Conservation (phyloP, 1,139 yeast species). For the Candida pseudoviswanathii region DNA sequence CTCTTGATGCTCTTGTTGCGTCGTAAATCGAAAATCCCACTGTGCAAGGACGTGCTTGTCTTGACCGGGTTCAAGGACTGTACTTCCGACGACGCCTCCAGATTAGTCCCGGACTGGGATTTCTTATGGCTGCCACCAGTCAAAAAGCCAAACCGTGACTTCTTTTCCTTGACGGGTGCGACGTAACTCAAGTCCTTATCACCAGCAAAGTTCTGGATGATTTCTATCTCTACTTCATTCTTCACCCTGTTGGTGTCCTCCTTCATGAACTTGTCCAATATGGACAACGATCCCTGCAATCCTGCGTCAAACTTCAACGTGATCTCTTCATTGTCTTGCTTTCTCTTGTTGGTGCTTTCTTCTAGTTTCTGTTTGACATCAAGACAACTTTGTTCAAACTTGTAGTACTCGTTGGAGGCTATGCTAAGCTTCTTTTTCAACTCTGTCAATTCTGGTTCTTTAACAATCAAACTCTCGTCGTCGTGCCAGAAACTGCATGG, state of each 20-base stretch:
- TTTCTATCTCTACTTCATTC: conserved; percentile 85
- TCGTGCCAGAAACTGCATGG: conserved; percentile 98
- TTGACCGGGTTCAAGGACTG: conserved; percentile 38
- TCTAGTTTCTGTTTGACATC: conserved; percentile 54
- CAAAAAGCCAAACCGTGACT: conserved; percentile 51
- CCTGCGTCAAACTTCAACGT: conserved; percentile 57
- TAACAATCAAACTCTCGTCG: conserved; percentile 73
- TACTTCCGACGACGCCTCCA: conserved; percentile 21
- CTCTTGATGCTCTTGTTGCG: conserved; percentile 29
- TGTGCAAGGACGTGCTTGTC: conserved; percentile 28
- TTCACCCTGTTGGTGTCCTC: conserved; percentile 75
- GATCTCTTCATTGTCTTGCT: conserved; percentile 29
- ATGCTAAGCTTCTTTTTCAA: conserved; percentile 61
- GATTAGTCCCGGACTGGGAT: conserved; percentile 6
- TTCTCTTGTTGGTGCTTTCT: conserved; percentile 43
- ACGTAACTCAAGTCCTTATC: conserved; percentile 64
- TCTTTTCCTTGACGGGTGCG: conserved; percentile 49
- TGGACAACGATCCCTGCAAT: conserved; percentile 54
- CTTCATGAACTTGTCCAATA: conserved; percentile 64
- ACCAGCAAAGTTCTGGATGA: conserved; percentile 84
- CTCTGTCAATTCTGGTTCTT: conserved; percentile 64
- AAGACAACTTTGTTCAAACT: conserved; percentile 44
- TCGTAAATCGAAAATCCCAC: conserved; percentile 42
- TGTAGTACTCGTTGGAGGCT: conserved; percentile 49
- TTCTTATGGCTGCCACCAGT: conserved; percentile 18